A percentile compares a stretch with the other conserved stretches of the same genome.
Conservation (phyloP, 148 eudicot species). For the Salicornia ramosissima region DNA sequence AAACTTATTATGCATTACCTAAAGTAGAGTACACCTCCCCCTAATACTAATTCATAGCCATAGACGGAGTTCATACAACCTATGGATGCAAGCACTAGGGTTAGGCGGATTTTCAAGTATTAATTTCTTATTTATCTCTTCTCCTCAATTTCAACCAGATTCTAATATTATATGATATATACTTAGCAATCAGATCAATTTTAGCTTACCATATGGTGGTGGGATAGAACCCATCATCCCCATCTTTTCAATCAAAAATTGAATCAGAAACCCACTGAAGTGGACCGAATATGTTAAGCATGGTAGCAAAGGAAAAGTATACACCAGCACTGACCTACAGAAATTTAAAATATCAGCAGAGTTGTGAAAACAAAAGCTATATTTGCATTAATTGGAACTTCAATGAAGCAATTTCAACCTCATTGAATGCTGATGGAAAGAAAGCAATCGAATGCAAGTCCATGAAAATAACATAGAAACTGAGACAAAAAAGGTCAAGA, state of each 20-base stretch:
- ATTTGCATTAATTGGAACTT: background rate
- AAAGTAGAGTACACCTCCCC: no score
- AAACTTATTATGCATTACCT: no score
- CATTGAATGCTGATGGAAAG: conserved; percentile 45
- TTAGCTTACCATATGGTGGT: conserved; percentile 86
- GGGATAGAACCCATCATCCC: conserved; percentile 95
- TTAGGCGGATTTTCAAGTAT: background rate
- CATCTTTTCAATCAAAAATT: conserved; percentile 86
- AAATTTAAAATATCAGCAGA: conserved; percentile 12
- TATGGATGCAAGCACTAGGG: background rate
- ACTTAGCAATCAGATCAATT: background rate
- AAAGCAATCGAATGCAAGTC: conserved; percentile 45
- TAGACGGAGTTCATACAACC: background rate
- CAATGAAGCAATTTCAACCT: conserved; percentile 40
- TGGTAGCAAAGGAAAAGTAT: conserved; percentile 65
- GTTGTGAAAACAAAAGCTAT: background rate
- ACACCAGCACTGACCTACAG: conserved; percentile 63
- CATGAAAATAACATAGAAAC: conserved; percentile 75
- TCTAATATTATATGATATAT: background rate
- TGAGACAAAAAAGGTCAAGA: conserved; percentile 55
- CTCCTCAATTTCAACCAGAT: background rate
- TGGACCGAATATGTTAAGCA: conserved; percentile 60
- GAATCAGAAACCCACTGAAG: conserved; percentile 69
- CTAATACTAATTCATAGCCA: no score
- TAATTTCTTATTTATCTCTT: background rate